Evolutionary conservation across 108 stramenopile genomes (phyloP), one percentile per base, ranked within the genome.

Genomic region (Cylindrotheca fusiformis): DNA sequence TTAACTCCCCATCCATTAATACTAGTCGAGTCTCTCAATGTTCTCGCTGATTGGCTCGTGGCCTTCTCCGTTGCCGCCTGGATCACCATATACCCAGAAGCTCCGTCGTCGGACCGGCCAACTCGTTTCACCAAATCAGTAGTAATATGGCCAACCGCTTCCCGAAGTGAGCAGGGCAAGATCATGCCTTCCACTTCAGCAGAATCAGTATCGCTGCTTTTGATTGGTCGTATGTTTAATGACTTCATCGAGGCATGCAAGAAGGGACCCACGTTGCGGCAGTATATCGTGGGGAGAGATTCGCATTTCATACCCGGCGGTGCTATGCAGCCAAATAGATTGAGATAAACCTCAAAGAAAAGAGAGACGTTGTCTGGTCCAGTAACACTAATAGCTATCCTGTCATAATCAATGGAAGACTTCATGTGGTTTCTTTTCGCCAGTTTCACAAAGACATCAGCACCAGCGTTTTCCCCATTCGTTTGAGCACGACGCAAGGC

Each of bases 271-370:
- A 88, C 28, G 12, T 69, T 69, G 29, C 77, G 65, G 63, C 74
- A 78, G 22, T 86, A 29, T 28, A 89, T 58, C 17, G 79, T 51
- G 2, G 87, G 87, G n/a, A 89, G 79, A 22, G 45, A 46, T 53
- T 1, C 21, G 1, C 47, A 10, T 14, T 58, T 29, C 23, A 6
- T 46, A 27, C 33, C 18, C 8, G 18, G 19, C 22, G 51, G 45
- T 32, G 59, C 47, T 1, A 71, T 58, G 18, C 64, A 45, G 25
- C 87, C 88, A 46, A 53, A 58, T 25, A 69, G 67, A 59, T 84
- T 90, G 49, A 75, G 48, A 41, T 75, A 80, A n/a, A 84, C 55
- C 53, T 90, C 83, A 50, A 67, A 82, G 21, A 86, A 75, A n/a
- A 63, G 45, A 22, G 63, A 58, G 52, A 85, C 86, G 56, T 84